Conservation (phyloP, 2,329 filamentous ascomycete genomes). For the Diaporthe vaccinii region DNA sequence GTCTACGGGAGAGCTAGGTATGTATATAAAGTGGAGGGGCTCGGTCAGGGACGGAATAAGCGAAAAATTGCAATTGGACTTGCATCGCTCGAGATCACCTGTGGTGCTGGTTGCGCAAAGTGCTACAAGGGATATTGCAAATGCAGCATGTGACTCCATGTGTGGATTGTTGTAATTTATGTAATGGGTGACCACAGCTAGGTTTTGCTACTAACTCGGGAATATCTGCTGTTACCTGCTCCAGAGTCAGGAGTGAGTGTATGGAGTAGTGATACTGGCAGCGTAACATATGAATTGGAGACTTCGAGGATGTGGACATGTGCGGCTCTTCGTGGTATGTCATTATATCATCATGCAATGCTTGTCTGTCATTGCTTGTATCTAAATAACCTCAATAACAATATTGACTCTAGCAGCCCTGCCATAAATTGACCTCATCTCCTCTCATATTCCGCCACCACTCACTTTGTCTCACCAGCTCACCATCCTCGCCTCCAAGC, state of each 20-base stretch:
- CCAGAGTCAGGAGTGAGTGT: no score
- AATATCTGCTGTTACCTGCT: no score
- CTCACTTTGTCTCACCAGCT: constrained; percentile 41
- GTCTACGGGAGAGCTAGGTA: background rate
- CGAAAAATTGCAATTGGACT: fast-evolving
- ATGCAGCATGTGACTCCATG: background rate
- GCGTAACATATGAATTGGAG: no score
- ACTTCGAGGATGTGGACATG: background rate
- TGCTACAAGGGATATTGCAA: background rate
- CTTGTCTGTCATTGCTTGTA: no score
- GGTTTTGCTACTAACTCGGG: no score
- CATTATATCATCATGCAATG: background rate
- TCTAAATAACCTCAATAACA: fast-evolving
- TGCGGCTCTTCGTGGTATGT: fast-evolving
- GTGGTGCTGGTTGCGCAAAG: background rate
- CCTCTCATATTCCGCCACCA: constrained; percentile 40
- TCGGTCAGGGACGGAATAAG: background rate
- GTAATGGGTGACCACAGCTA: background rate
- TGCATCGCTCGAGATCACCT: no score
- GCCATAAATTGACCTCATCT: constrained; percentile 25
- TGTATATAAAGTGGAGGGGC: fast-evolving
- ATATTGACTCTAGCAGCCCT: background rate
- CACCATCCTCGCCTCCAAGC: constrained; percentile 41
- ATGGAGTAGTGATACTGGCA: no score
- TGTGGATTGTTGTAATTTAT: background rate